Base-by-base conservation (phyloP, 169 alveolate genomes). In the Cryptosporidium meleagridis region DNA sequence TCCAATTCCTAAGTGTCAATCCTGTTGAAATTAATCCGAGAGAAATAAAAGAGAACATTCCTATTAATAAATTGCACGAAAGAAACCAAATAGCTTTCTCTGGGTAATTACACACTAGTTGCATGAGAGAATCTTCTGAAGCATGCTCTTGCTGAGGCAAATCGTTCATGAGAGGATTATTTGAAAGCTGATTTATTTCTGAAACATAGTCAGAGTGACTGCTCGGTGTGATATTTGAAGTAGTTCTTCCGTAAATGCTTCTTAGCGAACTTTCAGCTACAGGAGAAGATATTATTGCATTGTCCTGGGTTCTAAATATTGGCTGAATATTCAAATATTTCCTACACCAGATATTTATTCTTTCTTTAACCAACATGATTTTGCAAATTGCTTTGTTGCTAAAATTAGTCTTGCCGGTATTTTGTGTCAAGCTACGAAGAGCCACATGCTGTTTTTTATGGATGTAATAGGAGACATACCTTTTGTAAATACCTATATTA, bases 401-500 rank as follows among this genome's bases (percentile, higher is more conserved):
- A 31, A 55, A 55, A 55, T 35, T 35, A 73, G 39, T 12, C 14
- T 37, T 53, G 52, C 52, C 55, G 26, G 35, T 53, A 55, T 33
- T 21, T 59, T 45, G 61, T 48, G 2, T 80, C 18, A 16, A 51
- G 55, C 68, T 80, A 26, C 41, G 59, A 45, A 23, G 45, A 80
- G 89, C 89, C 89, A 80, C 89, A 80, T 80, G 23, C 51, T 62
- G 39, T 37, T 23, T 41, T 39, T 80, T 59, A 65, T 80, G 89
- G 89, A 80, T 80, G 89, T 52, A 26, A 18, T 44, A 39, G 31
- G 75, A 65, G 70, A 59, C 89, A 62, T 39, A 61, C 61, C 59
- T 35, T 21, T 41, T 37, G 41, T 73, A 8, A 33, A 12, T 73
- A 37, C 67, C 67, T 16, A 65, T 14, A 35, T 65, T 65, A 37